Evolutionary conservation across 495 filamentous ascomycete species (phyloP), one percentile per base, ranked within the genome.

Genomic region (Thozetella sp.): DNA sequence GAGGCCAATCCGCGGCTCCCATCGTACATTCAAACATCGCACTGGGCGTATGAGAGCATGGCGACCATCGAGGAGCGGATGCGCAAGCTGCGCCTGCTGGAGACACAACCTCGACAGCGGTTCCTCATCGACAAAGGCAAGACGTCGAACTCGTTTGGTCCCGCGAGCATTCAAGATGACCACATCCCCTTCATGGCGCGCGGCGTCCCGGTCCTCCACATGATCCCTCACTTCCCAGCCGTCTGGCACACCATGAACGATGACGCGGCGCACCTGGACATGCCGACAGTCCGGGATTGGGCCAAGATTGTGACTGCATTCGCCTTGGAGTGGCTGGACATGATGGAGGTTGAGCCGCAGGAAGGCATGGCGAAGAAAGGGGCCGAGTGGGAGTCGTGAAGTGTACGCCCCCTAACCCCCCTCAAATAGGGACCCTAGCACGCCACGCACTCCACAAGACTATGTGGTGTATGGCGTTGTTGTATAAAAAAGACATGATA

Each of bases 191-290:
- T 97, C 59, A 80, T 96, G 75, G 75, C 70, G 3, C 78, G 90
- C 24, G 93, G 93, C 6, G 93, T 94, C 0, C 86, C 91, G 22
- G 75, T 97, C 12, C 68, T 97, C 25, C 93, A 97, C 77, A 67
- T 97, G 19, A 94, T 97, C 19, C 91, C 93, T 15, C 84, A 86
- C 1, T 97, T 97, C 67, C 93, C 93, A 11, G 51, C 53, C 1
- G 90, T 93, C 2, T 96, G 93, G 93, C 93, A 97, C 73, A 85
- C 80, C 13, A 81, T 88, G 65, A 72, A 88, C 0, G 93, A 97
- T 67, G 88, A 97, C 69, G 93, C 84, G 1, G 86, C 88, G 63
- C 90, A 97, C 74, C 67, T 97, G 61, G 90, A 97, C 72, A 71
- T 87, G 56, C 75, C 82, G 3, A 93, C 91, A 0, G 85, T 93